Conservation (phyloP, 148 eudicot species). For the Spergularia marina region DNA sequence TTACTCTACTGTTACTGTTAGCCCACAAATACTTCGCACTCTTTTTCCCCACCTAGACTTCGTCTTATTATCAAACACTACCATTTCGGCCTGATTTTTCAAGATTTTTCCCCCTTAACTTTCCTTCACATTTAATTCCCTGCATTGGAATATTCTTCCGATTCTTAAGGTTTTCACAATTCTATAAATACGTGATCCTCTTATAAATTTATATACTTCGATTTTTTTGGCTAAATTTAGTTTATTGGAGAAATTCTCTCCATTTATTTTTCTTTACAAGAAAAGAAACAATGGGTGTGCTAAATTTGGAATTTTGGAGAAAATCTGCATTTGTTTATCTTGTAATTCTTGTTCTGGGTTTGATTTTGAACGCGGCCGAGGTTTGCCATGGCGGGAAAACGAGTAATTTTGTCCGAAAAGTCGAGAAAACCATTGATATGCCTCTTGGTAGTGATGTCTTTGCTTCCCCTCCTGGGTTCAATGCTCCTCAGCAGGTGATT, state of each 20-base stretch:
- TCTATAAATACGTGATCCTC: not conserved
- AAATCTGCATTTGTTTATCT: slow-evolving; percentile 1
- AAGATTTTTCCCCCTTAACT: not conserved
- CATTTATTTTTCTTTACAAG: not conserved
- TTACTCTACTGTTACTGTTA: too few species aligned
- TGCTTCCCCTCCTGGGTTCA: slow-evolving; percentile 54
- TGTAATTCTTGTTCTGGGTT: slow-evolving; percentile 26
- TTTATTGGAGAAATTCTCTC: not conserved
- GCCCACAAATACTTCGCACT: too few species aligned
- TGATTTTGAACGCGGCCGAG: slow-evolving; percentile 29
- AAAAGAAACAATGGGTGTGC: slow-evolving; percentile 14
- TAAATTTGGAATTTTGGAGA: too few species aligned
- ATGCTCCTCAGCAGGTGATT: slow-evolving; percentile 75
- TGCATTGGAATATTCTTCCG: slow-evolving; percentile 21
- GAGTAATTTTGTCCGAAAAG: slow-evolving; percentile 48
- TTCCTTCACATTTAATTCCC: slow-evolving; percentile 12
- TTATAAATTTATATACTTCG: not conserved
- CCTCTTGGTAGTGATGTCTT: slow-evolving; percentile 67
- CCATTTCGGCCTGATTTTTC: too few species aligned
- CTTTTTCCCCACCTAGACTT: too few species aligned
- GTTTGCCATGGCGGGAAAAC: slow-evolving; percentile 53
- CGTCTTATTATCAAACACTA: too few species aligned
- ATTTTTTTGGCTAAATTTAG: slow-evolving; percentile 13
- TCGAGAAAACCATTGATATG: slow-evolving; percentile 51
- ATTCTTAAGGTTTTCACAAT: not conserved